Base-by-base conservation (phyloP, 2,329 filamentous ascomycete species). In the Juglanconis sp. region DNA sequence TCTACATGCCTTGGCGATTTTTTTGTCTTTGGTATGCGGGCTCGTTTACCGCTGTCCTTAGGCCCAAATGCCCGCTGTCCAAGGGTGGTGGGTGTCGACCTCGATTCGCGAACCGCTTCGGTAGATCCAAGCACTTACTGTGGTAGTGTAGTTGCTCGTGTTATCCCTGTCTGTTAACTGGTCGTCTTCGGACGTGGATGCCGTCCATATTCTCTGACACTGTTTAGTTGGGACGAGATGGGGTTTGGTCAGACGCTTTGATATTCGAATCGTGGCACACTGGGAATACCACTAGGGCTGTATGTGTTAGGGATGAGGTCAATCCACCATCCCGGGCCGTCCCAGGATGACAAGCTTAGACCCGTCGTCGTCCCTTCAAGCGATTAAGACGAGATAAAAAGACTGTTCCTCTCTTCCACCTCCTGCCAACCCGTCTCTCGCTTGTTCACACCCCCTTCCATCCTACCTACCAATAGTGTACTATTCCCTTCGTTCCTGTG, bases 401-500 rank as follows among this genome's bases (percentile, higher is more conserved):
- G 59, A 58, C 42, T 44, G 31, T 51, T 40, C 30, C 32, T 50
- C 54, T 40, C 47, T 49, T 34, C 15, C 54, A 53, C 30, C 42
- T 53, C 13, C n/a, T 53, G 36, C 42, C 42, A 34, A 48, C 17
- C 36, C 36, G 17, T n/a, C 38, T 31, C 15, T 52, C 31, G 30
- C 40, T 50, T 52, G 40, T 31, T 35, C 24, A 11, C 34, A 52
- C 24, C 40, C 10, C 36, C 52, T 32, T 51, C 47, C 42, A n/a
- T 31, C n/a, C 44, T 17, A 38, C 44, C 15, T 13, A 48, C 46
- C 17, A 42, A 15, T 24, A 24, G 24, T 24, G 34, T 24, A 30
- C n/a, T 36, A 36, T n/a, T 53, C 32, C 51, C 42, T 40, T 48
- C 52, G 52, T 59, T 62, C 60, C 60, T 59, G 60, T 59, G 57